Percentiles rank a stretch among this genome's conserved stretches.
Conservation (phyloP, 169 alveolate genomes). For the Plasmodium fragile region DNA sequence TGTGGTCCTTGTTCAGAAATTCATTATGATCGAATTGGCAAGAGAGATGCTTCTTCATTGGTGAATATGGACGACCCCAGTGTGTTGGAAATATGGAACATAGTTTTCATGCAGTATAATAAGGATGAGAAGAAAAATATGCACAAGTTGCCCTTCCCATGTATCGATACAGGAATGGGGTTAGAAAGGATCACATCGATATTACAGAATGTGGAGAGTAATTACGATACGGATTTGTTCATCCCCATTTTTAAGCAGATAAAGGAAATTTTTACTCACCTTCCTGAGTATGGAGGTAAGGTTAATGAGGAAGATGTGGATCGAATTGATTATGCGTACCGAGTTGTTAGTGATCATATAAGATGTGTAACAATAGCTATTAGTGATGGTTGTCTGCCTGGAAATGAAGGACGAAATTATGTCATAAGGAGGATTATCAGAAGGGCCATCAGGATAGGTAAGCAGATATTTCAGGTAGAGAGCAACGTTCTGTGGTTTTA, state of each 20-base stretch:
- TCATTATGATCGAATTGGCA: slow-evolving; percentile 94
- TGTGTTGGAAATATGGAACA: slow-evolving; percentile 96
- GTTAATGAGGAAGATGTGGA: slow-evolving; percentile 88
- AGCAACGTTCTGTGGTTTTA: slow-evolving; percentile 89
- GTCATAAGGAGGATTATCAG: slow-evolving; percentile 94
- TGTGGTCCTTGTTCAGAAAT: slow-evolving; percentile 98
- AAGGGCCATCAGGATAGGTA: slow-evolving; percentile 93
- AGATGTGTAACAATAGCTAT: slow-evolving; percentile 94
- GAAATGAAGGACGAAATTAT: slow-evolving; percentile 94
- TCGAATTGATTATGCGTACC: slow-evolving; percentile 92
- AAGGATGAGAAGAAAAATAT: slow-evolving; percentile 90
- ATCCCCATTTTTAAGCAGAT: slow-evolving; percentile 88
- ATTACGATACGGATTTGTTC: slow-evolving; percentile 95
- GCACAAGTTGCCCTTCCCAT: slow-evolving; percentile 91
- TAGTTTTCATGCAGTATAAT: slow-evolving; percentile 96
- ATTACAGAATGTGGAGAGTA: slow-evolving; percentile 88
- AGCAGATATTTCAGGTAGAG: slow-evolving; percentile 82
- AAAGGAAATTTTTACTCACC: slow-evolving; percentile 81
- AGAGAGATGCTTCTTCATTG: slow-evolving; percentile 92
- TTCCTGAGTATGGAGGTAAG: slow-evolving; percentile 89
- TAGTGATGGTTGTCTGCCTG: slow-evolving; percentile 94
- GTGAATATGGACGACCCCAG: slow-evolving; percentile 95
- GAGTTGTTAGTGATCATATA: slow-evolving; percentile 95
- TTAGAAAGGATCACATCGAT: slow-evolving; percentile 94
- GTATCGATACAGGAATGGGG: slow-evolving; percentile 97